Base-by-base conservation (phyloP, 768 basidiomycete species). In the Plicaturopsis crispa region DNA sequence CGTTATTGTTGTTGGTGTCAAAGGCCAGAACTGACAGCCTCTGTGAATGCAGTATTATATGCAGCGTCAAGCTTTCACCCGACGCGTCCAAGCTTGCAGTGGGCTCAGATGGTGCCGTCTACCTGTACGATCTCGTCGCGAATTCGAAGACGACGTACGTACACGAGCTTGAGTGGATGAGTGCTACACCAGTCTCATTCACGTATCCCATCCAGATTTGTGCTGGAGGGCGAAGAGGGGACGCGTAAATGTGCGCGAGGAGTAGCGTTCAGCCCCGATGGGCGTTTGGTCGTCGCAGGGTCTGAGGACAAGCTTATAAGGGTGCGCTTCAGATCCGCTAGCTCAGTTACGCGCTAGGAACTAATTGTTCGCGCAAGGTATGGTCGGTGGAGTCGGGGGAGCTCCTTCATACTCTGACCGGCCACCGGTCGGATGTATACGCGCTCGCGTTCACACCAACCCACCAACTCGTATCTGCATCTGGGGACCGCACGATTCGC, bases 391-490 rank as follows among this genome's bases (percentile, higher is more conserved):
- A 28, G 26, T 14, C 8, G 8, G 33, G 8, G 17, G 8, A 10
- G 33, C 13, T 10, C 8, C 8, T 16, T 19, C 33, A 34, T 11
- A 34, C 33, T 16, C 33, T 61, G 47, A 44, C 44, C 16, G 62
- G 58, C 16, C 59, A 63, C 36, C 37, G 35, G 19, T 53, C 53
- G 38, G 59, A 54, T 31, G 49, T 64, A 24, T 73, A 72, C 13
- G 60, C 59, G 2, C 33, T 63, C 32, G 48, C 52, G 2, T 61
- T 63, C 44, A 49, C 62, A 32, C 13, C 46, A 30, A 50, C 61
- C 48, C 61, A 57, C 23, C 45, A 46, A 37, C 47, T 34, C 10
- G 8, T 34, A 13, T 34, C 33, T 17, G 33, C 33, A 8, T 34
- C 33, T 17, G 13, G 19, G 10, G 33, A 34, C 18, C 12, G 19